Base-by-base conservation (phyloP, 495 filamentous ascomycete species). In the Penicillium goetzii region DNA sequence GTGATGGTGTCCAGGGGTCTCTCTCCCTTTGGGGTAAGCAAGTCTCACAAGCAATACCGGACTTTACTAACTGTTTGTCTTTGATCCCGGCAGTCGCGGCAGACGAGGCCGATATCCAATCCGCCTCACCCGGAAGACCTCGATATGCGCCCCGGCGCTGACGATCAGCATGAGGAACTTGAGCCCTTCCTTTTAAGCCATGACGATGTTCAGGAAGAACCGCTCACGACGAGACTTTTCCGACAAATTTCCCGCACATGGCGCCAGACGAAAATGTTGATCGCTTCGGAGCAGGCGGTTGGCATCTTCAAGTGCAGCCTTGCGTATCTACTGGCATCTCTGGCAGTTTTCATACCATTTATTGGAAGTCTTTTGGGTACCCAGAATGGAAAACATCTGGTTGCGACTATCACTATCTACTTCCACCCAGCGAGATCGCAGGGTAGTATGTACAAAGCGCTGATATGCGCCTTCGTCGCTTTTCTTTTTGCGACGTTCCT, bases 341-440 rank as follows among this genome's bases (percentile, higher is more conserved):
- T 97, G 72, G 92, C 88, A 14, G 97, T 94, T 1, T 97, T 94
- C 68, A 87, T 91, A 64, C 85, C 87, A 7, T 83, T 85, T 6
- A 81, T 97, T 54, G 86, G 92, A 4, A 78, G 80, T 4, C 79
- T 90, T 57, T 79, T 98, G 38, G 95, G 95, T 4, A 83, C 87
- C 61, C 90, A 94, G 69, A 93, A 98, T 80, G 92, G 93, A 23
- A 99, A 99, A 74, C 95, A 98, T 76, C 88, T 98, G 79, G 93
- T 97, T 38, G 91, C 92, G 52, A 95, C 93, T 1, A 85, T 97
- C 53, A 92, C 90, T 21, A 92, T 97, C 12, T 99, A 97, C 68
- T 99, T 98, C 76, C 93, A 99, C 74, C 94, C 95, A 15, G 92
- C 93, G 11, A 82, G 95, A 61, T 89, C 92, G 19, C 86, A 89